Conservation (phyloP, 2,329 filamentous ascomycete species). For the Exophiala sp. region DNA sequence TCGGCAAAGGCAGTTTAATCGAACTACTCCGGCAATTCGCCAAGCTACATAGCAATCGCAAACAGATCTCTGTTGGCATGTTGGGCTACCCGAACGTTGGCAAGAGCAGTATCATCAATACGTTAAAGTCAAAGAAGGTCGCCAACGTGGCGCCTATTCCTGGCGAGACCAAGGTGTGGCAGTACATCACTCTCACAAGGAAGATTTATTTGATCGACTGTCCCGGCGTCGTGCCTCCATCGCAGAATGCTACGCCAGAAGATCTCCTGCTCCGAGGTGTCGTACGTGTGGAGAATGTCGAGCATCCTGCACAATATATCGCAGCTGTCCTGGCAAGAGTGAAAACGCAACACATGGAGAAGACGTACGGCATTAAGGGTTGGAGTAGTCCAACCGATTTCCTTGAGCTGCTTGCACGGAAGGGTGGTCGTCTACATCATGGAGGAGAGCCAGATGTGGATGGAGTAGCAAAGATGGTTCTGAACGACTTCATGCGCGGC, state of each 20-base stretch:
- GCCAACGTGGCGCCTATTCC: conserved; percentile 92
- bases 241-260: conserved; percentile 74
- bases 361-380: conserved; percentile 78
- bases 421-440: conserved; percentile 79
- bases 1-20: conserved; percentile 93
- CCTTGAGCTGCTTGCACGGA: conserved; percentile 79
- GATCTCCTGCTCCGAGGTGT: conserved; percentile 89
- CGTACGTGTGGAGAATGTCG: conserved; percentile 90
- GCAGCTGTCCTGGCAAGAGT: conserved; percentile 74
- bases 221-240: conserved; percentile 91
- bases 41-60: conserved; percentile 79
- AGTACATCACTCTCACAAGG: conserved; percentile 95
- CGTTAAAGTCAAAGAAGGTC: conserved; percentile 87
- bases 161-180: conserved; percentile 97
- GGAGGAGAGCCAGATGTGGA: conserved; percentile 95
- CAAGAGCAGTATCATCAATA: conserved; percentile 97
- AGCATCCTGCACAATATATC: conserved; percentile 95
- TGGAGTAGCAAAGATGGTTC: conserved; percentile 91
- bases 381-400: conserved; percentile 69
- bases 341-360: conserved; percentile 81
- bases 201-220: conserved; percentile 94
- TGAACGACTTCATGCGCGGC: conserved; percentile 93
- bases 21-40: conserved; percentile 90
- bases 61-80: conserved; percentile 90
- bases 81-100: conserved; percentile 91